Percentiles rank a stretch among this genome's conserved stretches.
Evolutionary conservation across 2,329 filamentous ascomycete species (phyloP).

Genomic region (Ampelomyces quisqualis): DNA sequence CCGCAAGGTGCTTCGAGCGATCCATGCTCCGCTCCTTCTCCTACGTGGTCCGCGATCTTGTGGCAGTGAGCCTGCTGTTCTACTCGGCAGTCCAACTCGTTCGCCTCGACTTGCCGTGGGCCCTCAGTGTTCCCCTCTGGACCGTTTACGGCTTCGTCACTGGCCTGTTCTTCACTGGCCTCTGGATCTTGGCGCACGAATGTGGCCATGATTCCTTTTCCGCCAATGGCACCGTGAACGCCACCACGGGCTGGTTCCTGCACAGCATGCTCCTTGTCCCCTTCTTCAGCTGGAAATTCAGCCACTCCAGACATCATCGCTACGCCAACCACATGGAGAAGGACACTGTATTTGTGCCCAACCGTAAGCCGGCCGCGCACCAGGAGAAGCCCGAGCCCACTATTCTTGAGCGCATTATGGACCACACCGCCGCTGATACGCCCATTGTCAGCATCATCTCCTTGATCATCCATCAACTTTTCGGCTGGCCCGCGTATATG

Average conservation of each 20-base stretch:
- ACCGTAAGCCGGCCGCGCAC: constrained; percentile 14
- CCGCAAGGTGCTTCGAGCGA: constrained; percentile 27
- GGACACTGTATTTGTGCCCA: constrained; percentile 52
- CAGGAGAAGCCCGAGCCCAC: constrained; percentile 8
- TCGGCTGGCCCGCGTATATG: constrained; percentile 66
- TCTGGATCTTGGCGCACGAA: constrained; percentile 69
- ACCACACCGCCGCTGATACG: constrained; percentile 57
- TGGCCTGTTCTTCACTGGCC: constrained; percentile 65
- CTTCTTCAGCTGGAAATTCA: constrained; percentile 73
- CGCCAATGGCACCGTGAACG: constrained; percentile 57
- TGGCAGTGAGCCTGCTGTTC: constrained; percentile 20
- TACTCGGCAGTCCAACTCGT: constrained; percentile 16
- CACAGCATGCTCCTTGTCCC: constrained; percentile 68
- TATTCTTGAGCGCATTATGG: constrained; percentile 34
- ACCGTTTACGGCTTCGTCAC: constrained; percentile 62
- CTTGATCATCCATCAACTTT: constrained; percentile 62
- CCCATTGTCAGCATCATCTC: constrained; percentile 58
- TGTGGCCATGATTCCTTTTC: constrained; percentile 70
- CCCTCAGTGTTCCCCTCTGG: constrained; percentile 46
- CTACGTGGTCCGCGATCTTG: constrained; percentile 27
- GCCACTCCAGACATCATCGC: constrained; percentile 68
- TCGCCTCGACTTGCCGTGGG: constrained; percentile 15
- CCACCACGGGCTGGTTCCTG: constrained; percentile 62
- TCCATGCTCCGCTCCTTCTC: constrained; percentile 24
- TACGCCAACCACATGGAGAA: constrained; percentile 68